Base-by-base conservation (phyloP, 768 basidiomycete species). In the Mycena vulgaris region DNA sequence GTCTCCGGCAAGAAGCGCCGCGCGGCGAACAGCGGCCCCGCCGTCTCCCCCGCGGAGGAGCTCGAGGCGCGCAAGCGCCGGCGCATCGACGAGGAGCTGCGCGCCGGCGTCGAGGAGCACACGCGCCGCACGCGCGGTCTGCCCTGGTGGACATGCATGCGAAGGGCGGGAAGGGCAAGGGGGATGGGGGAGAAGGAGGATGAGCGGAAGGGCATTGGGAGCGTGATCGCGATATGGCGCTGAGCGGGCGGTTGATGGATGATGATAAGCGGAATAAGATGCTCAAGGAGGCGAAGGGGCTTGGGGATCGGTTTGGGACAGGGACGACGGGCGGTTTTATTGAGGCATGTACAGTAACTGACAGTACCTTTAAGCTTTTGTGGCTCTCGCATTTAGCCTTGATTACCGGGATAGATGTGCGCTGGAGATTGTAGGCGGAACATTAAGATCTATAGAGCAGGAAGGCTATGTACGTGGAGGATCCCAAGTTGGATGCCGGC, bases 191-290 rank as follows among this genome's bases (percentile, higher is more conserved):
- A 27, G 49, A 79, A n/a, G 78, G 65, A 84, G 21, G 84, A 89
- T 30, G 88, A 89, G 39, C 83, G 88, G 0, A 82, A 89, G 0
- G 91, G 77, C 0, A 95, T 98, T 99, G 98, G 97, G 97, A 99
- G 75, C 95, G 95, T 76, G 84, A 90, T 39, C 86, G 96, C 31
- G 95, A 97, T 79, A 97, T 99, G 96, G 88, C 88, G 3, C 75
- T 97, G 5, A 91, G 92, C 2, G 97, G 97, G 17, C 84, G 94
- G 56, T 84, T 98, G 37, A 93, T 99, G 94, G 96, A 95, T 75
- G 97, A 97, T 68, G 87, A 85, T 52, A 91, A 94, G 77, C 86
- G 97, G 70, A 86, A 88, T 63, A 90, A 90, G 76, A 85, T 95
- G 79, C 86, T 99, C 75, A 88, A 86, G 66, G 96, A 98, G 72